Evolutionary conservation across 257 asterid genomes (phyloP).

Genomic region (Scutellaria galericulata): DNA sequence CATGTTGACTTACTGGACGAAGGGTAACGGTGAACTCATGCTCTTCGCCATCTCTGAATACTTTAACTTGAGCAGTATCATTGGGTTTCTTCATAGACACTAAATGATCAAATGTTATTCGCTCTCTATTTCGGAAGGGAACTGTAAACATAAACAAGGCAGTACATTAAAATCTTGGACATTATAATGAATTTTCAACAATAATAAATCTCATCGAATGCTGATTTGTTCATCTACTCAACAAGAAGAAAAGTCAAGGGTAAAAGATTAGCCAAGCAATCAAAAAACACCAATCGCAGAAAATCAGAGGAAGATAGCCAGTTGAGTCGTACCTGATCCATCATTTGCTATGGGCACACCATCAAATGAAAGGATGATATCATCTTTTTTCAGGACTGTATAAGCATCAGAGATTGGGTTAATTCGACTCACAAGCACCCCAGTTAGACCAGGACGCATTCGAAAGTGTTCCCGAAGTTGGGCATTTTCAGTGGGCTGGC

Average conservation of each 20-base stretch:
- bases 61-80: constrained; percentile 78
- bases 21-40: constrained; percentile 67
- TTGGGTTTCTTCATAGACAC: constrained; percentile 98
- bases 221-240: too few species aligned
- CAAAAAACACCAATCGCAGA: constrained; percentile 9
- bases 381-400: constrained; percentile 72
- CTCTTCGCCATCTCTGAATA: constrained; percentile 77
- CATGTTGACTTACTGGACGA: constrained; percentile 74
- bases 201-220: constrained; percentile 14
- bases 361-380: constrained; percentile 88
- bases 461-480: constrained; percentile 79
- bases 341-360: constrained; percentile 89
- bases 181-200: constrained; percentile 5
- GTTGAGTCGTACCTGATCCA: constrained; percentile 75
- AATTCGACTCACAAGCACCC: constrained; percentile 84
- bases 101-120: constrained; percentile 92
- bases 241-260: background rate
- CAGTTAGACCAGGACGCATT: constrained; percentile 75
- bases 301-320: constrained; percentile 22
- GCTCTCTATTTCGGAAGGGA: constrained; percentile 90
- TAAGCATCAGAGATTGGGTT: constrained; percentile 80
- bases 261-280: constrained; percentile 15
- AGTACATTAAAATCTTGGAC: constrained; percentile 25
- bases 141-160: constrained; percentile 55
- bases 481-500: constrained; percentile 89